Base-by-base conservation (phyloP, 768 basidiomycete species). In the Vararia minispora region DNA sequence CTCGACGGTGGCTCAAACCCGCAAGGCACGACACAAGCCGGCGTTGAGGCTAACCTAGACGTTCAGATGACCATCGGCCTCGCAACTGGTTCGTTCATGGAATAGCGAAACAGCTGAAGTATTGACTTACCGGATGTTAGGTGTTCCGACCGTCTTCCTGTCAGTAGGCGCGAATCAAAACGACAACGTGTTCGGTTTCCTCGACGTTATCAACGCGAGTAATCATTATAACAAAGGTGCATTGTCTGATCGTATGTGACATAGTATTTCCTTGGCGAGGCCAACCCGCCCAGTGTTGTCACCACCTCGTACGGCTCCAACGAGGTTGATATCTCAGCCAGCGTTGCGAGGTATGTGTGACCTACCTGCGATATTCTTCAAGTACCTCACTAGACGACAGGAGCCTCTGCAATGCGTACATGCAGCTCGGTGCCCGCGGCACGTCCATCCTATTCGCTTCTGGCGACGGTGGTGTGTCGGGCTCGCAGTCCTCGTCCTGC, bases 391-490 rank as follows among this genome's bases (percentile, higher is more conserved):
- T 37, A 18, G 12, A 7, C 12, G 4, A 1, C 30, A 60, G 57
- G 37, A 42, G 43, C 16, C 40, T 64, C 26, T 64, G 59, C 48
- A 58, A 60, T 39, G 54, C 52, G n/a, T 60, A 58, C 44, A 45
- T 47, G 37, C 56, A 57, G 45, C 56, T 65, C 17, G 58, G 59
- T 30, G 57, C 60, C 11, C 57, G 56, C 30, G 61, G 62, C 13
- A 49, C 52, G 8, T 59, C 58, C 18, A 51, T 63, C 42, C 44
- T 65, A n/a, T 62, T 61, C 52, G 53, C 58, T 0, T 61, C 63
- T 7, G 63, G 62, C 23, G 61, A 63, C 39, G 59, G 57, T 21
- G 62, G 61, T 40, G 60, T 60, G 28, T 54, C 53, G 10, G 60
- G 60, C n/a, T 49, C 49, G 6, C 54, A 56, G 37, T 29, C 42